Evolutionary conservation across 164 flowering plant species (phyloP), one percentile per base, ranked within the genome.

Genomic region (Aristolochia californica): DNA sequence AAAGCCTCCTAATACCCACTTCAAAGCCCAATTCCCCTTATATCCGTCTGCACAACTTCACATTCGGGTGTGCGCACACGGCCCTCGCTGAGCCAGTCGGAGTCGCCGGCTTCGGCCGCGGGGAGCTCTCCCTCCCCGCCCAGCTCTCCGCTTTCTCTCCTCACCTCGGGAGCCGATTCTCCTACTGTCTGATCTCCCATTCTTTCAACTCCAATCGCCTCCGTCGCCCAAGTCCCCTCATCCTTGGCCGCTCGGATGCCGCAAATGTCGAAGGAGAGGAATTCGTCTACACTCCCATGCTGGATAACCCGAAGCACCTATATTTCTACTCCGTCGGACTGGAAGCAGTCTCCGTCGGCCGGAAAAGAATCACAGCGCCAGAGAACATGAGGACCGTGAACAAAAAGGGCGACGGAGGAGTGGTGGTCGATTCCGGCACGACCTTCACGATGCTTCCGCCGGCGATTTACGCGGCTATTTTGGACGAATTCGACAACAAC

Each of bases 391-490:
- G 27, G 27, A 49, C 73, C 53, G 79, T 93, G 12, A 78, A 84
- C 48, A 13, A 58, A 15, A 40, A 27, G 2, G 98, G 98, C 5
- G 68, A 76, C 38, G 98, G 98, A 1, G 98, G 97, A 12, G 68
- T 87, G 73, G 97, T 93, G 60, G 91, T 93, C 57, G 98, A 93
- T 47, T 87, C 97, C 13, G 97, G 98, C 12, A 93, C 97, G 0
- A 93, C 96, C 0, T 83, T 76, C 64, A 93, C 96, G 1, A 85
- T 89, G 91, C 65, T 93, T n/a, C 96, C 96, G 18, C 25, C 70
- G 48, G 47, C 47, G 44, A 60, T 87, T 38, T 80, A 78, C 62
- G 55, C 71, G 28, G 44, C 69, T 21, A 63, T 91, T 16, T 82
- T 71, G 53, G 45, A 59, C 1, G 91, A 82, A 77, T 81, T 91